Conservation (phyloP, 192 early-diverging fungal genomes). For the Phycomyces nitens region DNA sequence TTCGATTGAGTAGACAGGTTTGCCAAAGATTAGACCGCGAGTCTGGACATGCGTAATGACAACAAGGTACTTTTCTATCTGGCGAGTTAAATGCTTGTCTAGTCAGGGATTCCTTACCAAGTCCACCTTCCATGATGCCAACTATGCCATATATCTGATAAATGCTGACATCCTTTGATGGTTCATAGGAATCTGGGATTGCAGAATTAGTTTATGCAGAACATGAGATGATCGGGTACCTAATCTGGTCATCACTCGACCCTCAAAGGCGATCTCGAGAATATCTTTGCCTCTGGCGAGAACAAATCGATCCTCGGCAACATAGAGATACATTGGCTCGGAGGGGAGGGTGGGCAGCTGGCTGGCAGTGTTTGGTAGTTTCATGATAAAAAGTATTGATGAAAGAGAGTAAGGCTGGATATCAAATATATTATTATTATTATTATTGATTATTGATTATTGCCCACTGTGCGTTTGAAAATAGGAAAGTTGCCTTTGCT, state of each 20-base stretch:
- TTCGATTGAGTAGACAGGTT: conserved; percentile 38
- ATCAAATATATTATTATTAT: no score
- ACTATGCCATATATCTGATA: conserved; percentile 30
- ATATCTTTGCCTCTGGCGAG: conserved; percentile 10
- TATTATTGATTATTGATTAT: no score
- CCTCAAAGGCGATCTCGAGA: conserved; percentile 21
- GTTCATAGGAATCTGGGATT: conserved; percentile 19
- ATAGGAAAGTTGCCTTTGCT: no score
- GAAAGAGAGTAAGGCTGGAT: neutral
- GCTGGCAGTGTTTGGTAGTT: neutral
- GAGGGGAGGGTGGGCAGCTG: neutral
- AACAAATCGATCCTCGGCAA: conserved; percentile 7
- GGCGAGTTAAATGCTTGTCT: neutral
- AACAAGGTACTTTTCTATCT: conserved; percentile 26
- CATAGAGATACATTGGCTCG: conserved; percentile 1
- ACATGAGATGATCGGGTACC: neutral
- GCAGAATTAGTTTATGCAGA: neutral
- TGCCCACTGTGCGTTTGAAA: no score
- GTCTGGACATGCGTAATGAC: conserved; percentile 35
- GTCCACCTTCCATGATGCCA: conserved; percentile 26
- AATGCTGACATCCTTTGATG: neutral
- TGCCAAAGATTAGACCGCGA: conserved; percentile 37
- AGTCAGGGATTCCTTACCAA: neutral
- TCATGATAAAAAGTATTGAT: neutral
- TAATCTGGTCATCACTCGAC: conserved; percentile 14